Conservation (phyloP, 139 green algal species). For the Gonium pectorale region DNA sequence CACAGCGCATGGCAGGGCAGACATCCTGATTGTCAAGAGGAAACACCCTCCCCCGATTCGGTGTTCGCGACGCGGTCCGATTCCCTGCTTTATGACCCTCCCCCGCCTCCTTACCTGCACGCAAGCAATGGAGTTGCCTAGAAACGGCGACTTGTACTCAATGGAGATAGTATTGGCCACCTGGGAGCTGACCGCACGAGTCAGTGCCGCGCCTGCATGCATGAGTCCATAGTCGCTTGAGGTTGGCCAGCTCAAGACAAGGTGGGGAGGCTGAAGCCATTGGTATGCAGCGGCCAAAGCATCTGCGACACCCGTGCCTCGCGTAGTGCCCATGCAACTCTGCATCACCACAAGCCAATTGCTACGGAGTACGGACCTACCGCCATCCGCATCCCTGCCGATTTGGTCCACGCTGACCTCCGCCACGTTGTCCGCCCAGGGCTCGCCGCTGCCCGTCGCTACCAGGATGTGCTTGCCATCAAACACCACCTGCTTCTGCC, state of each 20-base stretch:
- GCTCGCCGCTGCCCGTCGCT: conserved; percentile 38
- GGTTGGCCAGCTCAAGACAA: too few species aligned
- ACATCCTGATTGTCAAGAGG: too few species aligned
- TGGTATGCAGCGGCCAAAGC: too few species aligned
- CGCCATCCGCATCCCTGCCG: too few species aligned
- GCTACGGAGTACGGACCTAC: background rate
- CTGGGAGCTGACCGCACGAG: conserved; percentile 8
- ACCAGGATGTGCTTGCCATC: conserved; percentile 64
- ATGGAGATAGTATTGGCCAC: background rate
- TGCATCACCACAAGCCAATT: background rate
- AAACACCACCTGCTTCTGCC: conserved; percentile 23
- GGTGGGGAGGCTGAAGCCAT: too few species aligned
- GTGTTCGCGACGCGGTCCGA: too few species aligned
- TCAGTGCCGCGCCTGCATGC: background rate
- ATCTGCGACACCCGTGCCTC: too few species aligned
- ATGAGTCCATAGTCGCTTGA: too few species aligned
- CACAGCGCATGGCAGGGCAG: too few species aligned
- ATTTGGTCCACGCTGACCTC: conserved; percentile 51
- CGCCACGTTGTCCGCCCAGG: conserved; percentile 52
- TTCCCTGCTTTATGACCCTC: too few species aligned
- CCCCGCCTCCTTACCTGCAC: background rate
- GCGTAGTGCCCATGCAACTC: background rate
- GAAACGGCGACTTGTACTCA: conserved; percentile 53
- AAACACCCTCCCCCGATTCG: too few species aligned
- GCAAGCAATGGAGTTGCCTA: conserved; percentile 42